Evolutionary conservation across 225 moss, liverwort and hornwort species (phyloP).

Genomic region (Ulota crispa): DNA sequence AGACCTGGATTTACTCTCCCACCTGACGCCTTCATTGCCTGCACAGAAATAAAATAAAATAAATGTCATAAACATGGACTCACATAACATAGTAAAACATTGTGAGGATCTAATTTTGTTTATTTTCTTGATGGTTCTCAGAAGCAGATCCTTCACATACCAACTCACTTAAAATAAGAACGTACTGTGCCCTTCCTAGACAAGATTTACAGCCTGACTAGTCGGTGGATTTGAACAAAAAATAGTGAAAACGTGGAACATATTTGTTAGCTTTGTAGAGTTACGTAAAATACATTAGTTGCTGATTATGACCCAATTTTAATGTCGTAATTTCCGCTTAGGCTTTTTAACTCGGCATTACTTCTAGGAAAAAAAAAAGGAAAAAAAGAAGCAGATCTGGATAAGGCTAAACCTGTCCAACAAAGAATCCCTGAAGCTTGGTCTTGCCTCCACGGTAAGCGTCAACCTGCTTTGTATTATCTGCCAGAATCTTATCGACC

Average conservation of each 20-base stretch:
- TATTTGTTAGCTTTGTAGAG: neutral
- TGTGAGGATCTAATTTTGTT: neutral
- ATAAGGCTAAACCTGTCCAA: conserved; percentile 71
- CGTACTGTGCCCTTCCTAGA: neutral
- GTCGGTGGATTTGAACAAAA: neutral
- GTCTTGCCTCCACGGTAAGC: conserved; percentile 94
- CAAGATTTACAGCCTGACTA: neutral
- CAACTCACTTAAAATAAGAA: neutral
- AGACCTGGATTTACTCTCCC: conserved; percentile 88
- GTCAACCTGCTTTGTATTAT: conserved; percentile 81
- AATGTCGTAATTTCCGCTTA: neutral
- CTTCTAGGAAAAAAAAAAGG: neutral
- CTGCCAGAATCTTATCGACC: conserved; percentile 80
- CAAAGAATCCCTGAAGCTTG: conserved; percentile 96
- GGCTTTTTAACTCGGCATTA: neutral
- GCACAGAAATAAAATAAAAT: neutral
- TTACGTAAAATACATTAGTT: neutral
- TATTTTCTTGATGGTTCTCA: neutral
- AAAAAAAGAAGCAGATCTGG: neutral
- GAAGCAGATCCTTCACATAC: neutral
- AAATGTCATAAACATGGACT: neutral
- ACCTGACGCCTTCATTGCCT: conserved; percentile 96
- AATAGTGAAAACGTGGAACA: neutral
- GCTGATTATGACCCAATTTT: neutral
- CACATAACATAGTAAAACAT: neutral